phyloP scores from a whole-genome alignment of 495 filamentous ascomycete genomes.

The Sphaerosporella brunnea region DNA sequence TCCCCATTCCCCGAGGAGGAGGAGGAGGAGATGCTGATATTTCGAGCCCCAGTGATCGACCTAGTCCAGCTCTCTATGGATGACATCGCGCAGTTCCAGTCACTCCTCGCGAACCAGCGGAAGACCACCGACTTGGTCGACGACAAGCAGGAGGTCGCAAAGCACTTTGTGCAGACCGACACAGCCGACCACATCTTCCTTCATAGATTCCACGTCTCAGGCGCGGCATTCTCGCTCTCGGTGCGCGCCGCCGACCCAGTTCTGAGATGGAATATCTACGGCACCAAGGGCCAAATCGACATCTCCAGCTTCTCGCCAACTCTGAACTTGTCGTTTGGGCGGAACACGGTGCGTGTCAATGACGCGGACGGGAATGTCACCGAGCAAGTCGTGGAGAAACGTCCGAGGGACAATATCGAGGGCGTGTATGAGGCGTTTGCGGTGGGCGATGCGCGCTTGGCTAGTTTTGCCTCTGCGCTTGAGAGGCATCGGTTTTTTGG shows the following conservation, averaged over 20 bases:
- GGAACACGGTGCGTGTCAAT: constrained; percentile 11
- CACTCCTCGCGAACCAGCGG: constrained; percentile 29
- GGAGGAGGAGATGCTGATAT: too few species aligned
- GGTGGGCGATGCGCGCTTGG: constrained; percentile 21
- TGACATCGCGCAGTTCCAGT: constrained; percentile 28
- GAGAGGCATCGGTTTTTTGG: constrained; percentile 29
- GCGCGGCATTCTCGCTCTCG: constrained; percentile 28
- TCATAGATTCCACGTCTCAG: constrained; percentile 31
- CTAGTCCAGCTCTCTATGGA: constrained; percentile 32
- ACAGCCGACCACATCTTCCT: constrained; percentile 34
- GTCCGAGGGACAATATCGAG: constrained; percentile 31
- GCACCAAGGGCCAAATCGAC: constrained; percentile 38
- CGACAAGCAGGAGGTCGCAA: constrained; percentile 16
- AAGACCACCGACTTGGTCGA: constrained; percentile 28
- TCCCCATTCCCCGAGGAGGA: too few species aligned
- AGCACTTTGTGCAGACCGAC: constrained; percentile 28
- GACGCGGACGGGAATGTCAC: constrained; percentile 31
- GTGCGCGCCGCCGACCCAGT: constrained; percentile 30
- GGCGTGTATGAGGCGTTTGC: constrained; percentile 36
- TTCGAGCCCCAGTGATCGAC: constrained; percentile 1
- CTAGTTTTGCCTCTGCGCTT: constrained; percentile 31
- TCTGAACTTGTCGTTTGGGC: constrained; percentile 14
- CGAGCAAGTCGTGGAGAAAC: constrained; percentile 29
- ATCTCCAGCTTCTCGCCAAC: constrained; percentile 28
- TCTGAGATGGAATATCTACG: constrained; percentile 38